A percentile compares a stretch with the other conserved stretches of the same genome.
Evolutionary conservation across 2,329 filamentous ascomycete species (phyloP).

Genomic region (Penicillium sp.): DNA sequence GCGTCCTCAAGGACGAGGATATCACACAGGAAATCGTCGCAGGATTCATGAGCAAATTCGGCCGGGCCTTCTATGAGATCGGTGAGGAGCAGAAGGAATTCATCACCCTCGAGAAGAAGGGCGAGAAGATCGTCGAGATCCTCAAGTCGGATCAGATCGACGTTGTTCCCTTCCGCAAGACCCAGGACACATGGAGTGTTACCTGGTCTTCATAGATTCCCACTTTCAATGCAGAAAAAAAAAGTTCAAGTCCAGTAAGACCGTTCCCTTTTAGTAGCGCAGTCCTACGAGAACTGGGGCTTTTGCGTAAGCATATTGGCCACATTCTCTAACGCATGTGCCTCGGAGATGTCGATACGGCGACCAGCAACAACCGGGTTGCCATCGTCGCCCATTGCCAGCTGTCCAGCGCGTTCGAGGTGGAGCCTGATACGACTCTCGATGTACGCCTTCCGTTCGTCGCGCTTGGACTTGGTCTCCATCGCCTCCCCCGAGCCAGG

Average conservation of each 20-base stretch:
- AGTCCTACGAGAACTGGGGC: constrained; percentile 13
- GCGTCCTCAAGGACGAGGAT: constrained; percentile 53
- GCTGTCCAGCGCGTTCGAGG: constrained; percentile 58
- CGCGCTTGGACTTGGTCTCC: constrained; percentile 56
- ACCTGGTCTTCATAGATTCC: constrained; percentile 28
- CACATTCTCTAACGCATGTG: constrained; percentile 42
- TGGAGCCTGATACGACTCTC: constrained; percentile 75
- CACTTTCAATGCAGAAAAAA: constrained; percentile 9
- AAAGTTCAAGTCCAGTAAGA: constrained; percentile 7
- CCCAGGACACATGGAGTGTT: constrained; percentile 51
- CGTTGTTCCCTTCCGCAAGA: constrained; percentile 65
- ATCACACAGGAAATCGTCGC: constrained; percentile 56
- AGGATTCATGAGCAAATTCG: constrained; percentile 58
- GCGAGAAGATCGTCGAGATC: constrained; percentile 55
- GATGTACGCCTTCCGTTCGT: constrained; percentile 76
- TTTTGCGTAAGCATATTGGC: constrained; percentile 36
- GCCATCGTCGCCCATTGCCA: constrained; percentile 34
- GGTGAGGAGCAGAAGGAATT: constrained; percentile 47
- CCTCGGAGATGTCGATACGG: constrained; percentile 40
- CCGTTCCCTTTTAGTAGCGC: background rate
- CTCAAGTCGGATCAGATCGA: constrained; percentile 57
- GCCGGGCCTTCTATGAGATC: constrained; percentile 58
- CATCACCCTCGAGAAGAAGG: constrained; percentile 58
- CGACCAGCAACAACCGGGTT: constrained; percentile 38
- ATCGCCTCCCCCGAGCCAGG: constrained; percentile 35